Base-by-base conservation (phyloP, 2,329 filamentous ascomycete species). In the Zymoseptoria ardabiliae region DNA sequence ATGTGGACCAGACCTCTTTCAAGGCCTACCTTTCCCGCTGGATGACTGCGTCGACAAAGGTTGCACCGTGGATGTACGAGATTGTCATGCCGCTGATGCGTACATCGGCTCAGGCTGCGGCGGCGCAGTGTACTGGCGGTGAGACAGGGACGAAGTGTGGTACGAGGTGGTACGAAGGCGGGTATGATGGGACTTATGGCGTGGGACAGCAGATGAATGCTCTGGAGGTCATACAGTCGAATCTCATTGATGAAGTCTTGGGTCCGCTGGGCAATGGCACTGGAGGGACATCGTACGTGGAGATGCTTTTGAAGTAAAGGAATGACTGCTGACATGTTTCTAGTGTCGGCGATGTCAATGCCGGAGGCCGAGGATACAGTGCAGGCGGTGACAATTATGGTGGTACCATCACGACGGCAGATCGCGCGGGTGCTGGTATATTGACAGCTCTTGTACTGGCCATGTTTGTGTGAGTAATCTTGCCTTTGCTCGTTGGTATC, bases 131-230 rank as follows among this genome's bases (percentile, higher is more conserved):
- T 66, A 76, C 74, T 1, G 82, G 79, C 20, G 79, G 78, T 25
- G 61, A 63, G 0, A 70, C 79, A 25, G 74, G 78, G 22, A 74
- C 74, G 5, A 76, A 73, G 41, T 80, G 78, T 65, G 78, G 78
- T 3, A 75, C 73, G 41, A 70, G 71, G 17, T 80, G 78, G 78
- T 71, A 68, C 19, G 61, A 70, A 9, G 73, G 68, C 6, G 68
- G 63, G 1, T 78, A 75, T 63, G 81, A 83, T 65, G 75, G 77
- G 3, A 72, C 71, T 1, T 69, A 70, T 10, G 82, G 82, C 7
- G 81, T 83, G 1, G 82, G 82, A 2, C 79, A 84, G 69, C 79
- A 83, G 71, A 82, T 85, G 80, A 78, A 77, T 54, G 82, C 80
- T 0, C 73, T 85, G 6, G 80, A 80, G 53, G 76, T 80, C 53